These are phyloP conservation scores for Dictyostelium firmibasis DNA, from an alignment of 78 protist species.

Conservation along the genomic window DNA sequence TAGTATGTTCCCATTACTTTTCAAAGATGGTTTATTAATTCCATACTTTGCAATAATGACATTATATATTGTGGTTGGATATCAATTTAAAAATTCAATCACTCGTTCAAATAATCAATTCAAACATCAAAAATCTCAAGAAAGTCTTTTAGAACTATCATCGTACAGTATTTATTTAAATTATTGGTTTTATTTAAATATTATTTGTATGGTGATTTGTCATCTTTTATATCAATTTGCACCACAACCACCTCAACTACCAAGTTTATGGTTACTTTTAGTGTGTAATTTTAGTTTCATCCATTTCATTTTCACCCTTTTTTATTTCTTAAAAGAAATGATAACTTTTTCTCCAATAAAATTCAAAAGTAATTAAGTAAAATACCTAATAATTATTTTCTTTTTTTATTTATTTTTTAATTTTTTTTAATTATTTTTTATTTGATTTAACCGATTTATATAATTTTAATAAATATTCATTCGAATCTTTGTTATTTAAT, in stretches of 20 bases:
- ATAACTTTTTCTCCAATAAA: neutral
- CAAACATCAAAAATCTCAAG: neutral
- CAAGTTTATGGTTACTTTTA: slow-evolving; percentile 42
- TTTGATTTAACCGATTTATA: slow-evolving; percentile 4
- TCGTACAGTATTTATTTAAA: neutral
- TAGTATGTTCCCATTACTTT: slow-evolving; percentile 82
- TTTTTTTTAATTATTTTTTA: neutral
- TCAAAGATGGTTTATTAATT: slow-evolving; percentile 65
- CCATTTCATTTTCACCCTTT: neutral
- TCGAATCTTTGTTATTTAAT: slow-evolving; percentile 5
- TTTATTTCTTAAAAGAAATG: slow-evolving; percentile 10
- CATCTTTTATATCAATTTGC: slow-evolving; percentile 34
- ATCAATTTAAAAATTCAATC: neutral
- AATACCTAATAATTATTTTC: neutral
- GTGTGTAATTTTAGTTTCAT: slow-evolving; percentile 46
- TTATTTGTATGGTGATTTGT: slow-evolving; percentile 2
- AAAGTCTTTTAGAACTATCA: neutral
- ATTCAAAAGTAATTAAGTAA: neutral
- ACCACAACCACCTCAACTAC: slow-evolving; percentile 42
- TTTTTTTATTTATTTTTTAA: neutral
- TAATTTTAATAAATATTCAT: neutral
- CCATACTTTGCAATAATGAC: slow-evolving; percentile 41
- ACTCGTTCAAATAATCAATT: neutral
- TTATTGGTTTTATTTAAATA: neutral
- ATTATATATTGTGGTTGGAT: slow-evolving; percentile 13